Conservation (phyloP, 1,284 basidiomycete genomes). For the Xerocomus cyaneibrunnescens region DNA sequence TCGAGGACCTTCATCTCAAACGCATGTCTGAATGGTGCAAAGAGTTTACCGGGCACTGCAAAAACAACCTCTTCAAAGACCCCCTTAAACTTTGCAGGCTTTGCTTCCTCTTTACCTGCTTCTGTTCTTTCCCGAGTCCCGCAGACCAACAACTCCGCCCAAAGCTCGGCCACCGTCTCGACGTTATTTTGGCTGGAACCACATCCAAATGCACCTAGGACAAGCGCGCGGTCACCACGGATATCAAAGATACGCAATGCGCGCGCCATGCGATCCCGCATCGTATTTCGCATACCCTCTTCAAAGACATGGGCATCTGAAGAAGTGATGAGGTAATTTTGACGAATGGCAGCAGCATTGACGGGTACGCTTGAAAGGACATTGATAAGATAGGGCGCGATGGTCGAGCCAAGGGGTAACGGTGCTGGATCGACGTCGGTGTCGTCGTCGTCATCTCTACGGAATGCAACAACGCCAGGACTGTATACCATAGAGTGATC, state of each 20-base stretch:
- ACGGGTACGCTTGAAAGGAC: constrained; percentile 48
- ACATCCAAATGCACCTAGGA: constrained; percentile 52
- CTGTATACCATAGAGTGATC: constrained; percentile 53
- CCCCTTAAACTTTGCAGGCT: constrained; percentile 38
- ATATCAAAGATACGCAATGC: constrained; percentile 46
- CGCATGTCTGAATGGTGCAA: constrained; percentile 40
- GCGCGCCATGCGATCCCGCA: constrained; percentile 40
- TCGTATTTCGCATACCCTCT: constrained; percentile 41
- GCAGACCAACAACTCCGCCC: constrained; percentile 49
- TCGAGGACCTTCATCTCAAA: constrained; percentile 47
- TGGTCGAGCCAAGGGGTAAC: constrained; percentile 23
- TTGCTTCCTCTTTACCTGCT: constrained; percentile 18
- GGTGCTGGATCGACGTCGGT: constrained; percentile 7
- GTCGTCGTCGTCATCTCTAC: constrained; percentile 41
- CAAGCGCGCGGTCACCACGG: constrained; percentile 42
- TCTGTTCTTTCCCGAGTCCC: constrained; percentile 31
- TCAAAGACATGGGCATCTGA: constrained; percentile 38
- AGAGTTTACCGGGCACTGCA: constrained; percentile 42
- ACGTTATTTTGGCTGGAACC: constrained; percentile 44
- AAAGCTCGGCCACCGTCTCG: constrained; percentile 41
- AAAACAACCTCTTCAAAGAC: constrained; percentile 48
- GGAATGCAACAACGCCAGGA: constrained; percentile 47
- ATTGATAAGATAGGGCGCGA: constrained; percentile 45
- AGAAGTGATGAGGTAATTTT: constrained; percentile 39
- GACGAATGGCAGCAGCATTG: constrained; percentile 43